Base-by-base conservation (phyloP, 169 alveolate genomes). In the Plasmodium cynomolgi region DNA sequence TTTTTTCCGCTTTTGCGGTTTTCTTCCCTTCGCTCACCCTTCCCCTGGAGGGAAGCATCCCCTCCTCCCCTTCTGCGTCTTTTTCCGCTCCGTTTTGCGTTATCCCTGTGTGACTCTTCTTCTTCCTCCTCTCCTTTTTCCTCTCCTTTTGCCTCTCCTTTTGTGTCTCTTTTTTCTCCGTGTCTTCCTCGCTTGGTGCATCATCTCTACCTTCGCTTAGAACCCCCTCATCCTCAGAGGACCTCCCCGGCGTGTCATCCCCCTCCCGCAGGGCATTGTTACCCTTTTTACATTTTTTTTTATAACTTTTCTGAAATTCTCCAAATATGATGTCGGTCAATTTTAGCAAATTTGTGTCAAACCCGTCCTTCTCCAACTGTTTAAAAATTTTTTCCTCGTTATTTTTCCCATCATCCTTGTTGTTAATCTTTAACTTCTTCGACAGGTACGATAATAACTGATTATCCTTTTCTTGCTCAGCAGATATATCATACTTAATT, bases 401-500 rank as follows among this genome's bases (percentile, higher is more conserved):
- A 56, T 86, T 92, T 56, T 47, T 84, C 50, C 81, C 83, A 72
- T 84, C 83, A 13, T 68, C 81, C 5, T 73, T 50, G 68, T 34
- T 71, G 39, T 73, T 92, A 15, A 93, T 50, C 29, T 90, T 84
- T 29, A 92, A 90, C 58, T 93, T 84, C 77, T 93, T 84, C 58
- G 91, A 81, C 41, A 94, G 84, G 72, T 94, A 88, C 62, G 96
- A 33, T 91, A 96, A 41, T 83, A 96, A 58, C 58, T 74, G 62
- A 91, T 84, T 88, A 84, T 95, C 93, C 93, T 96, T 62, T 88
- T 94, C 58, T 82, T 84, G 86, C 80, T 93, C 84, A 74, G 75
- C 93, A 39, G 84, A 41, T 85, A 92, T 33, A 75, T 95, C 93
- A 81, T 62, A 44, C 47, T 72, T 79, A 37, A 29, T 50, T 17